Percentiles rank a stretch among this genome's conserved stretches.
phyloP scores from a whole-genome alignment of 2,329 filamentous ascomycete species.

The Aspergillus quadricinctus region DNA sequence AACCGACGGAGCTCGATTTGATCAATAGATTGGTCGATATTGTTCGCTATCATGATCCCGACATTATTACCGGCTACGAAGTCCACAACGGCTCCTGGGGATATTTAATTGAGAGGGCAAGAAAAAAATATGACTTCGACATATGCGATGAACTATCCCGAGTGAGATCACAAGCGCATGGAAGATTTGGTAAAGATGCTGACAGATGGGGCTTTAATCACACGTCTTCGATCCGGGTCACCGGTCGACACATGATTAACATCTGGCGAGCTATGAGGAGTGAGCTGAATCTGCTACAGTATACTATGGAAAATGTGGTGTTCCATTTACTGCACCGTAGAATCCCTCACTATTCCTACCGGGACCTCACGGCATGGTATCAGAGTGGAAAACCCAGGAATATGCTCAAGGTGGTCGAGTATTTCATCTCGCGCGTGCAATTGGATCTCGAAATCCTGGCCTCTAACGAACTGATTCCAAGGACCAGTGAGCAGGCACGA shows the following conservation, averaged over 20 bases:
- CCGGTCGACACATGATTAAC: conserved; percentile 92
- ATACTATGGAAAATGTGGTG: conserved; percentile 92
- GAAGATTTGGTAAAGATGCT: conserved; percentile 77
- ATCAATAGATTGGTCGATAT: conserved; percentile 83
- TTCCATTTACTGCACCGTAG: conserved; percentile 85
- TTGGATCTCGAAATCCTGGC: conserved; percentile 89
- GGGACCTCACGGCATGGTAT: conserved; percentile 79
- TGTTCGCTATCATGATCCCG: conserved; percentile 78
- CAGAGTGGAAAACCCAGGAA: conserved; percentile 63
- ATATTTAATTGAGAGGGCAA: conserved; percentile 85
- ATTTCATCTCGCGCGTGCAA: conserved; percentile 71
- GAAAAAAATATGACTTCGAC: conserved; percentile 81
- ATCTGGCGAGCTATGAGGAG: conserved; percentile 93
- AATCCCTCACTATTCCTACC: conserved; percentile 81
- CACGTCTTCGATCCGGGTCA: conserved; percentile 87
- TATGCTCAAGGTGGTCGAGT: conserved; percentile 68
- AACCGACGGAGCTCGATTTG: conserved; percentile 76
- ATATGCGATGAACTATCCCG: conserved; percentile 88
- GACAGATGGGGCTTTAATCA: conserved; percentile 94
- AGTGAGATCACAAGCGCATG: conserved; percentile 77
- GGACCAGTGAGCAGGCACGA: conserved; percentile 91
- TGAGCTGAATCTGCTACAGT: conserved; percentile 88
- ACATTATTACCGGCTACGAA: conserved; percentile 91
- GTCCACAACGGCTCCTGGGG: conserved; percentile 94
- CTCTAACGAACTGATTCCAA: conserved; percentile 77